Evolutionary conservation across 768 basidiomycete species (phyloP).

Genomic region (Tulasnella sp.): DNA sequence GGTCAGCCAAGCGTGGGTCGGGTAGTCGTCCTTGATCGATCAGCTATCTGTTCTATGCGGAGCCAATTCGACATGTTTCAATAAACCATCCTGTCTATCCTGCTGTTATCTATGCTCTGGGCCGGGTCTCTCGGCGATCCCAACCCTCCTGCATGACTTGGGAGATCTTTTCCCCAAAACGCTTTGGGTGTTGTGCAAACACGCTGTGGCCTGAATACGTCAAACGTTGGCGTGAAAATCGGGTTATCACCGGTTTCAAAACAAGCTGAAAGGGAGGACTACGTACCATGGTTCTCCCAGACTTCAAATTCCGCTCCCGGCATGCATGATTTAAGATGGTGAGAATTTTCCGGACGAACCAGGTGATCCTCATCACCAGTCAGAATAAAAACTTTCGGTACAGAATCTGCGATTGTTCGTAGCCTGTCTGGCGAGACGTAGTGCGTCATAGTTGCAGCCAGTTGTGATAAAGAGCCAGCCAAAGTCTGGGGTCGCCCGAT

Average conservation of each 20-base stretch:
- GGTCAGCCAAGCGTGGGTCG: conserved; percentile 79
- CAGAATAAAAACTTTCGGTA: conserved; percentile 65
- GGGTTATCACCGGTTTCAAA: background rate
- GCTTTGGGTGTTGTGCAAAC: conserved; percentile 46
- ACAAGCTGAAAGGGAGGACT: background rate
- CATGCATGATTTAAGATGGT: conserved; percentile 55
- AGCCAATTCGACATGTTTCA: background rate
- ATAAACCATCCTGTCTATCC: background rate
- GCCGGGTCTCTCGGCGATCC: conserved; percentile 6
- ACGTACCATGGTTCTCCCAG: conserved; percentile 52
- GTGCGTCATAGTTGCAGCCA: conserved; percentile 65
- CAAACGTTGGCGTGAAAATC: background rate
- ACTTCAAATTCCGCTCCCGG: conserved; percentile 51
- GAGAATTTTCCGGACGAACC: conserved; percentile 51
- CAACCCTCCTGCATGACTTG: conserved; percentile 53
- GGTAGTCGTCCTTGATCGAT: background rate
- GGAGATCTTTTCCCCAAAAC: conserved; percentile 58
- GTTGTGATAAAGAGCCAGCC: conserved; percentile 66
- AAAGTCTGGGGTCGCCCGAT: conserved; percentile 58
- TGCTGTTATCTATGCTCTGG: background rate
- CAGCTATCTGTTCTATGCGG: conserved; percentile 13
- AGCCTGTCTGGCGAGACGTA: conserved; percentile 50
- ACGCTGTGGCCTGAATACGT: conserved; percentile 50
- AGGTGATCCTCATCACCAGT: conserved; percentile 66
- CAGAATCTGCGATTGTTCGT: conserved; percentile 47